Conservation (phyloP, 495 filamentous ascomycete species). For the Neurospora sp. region DNA sequence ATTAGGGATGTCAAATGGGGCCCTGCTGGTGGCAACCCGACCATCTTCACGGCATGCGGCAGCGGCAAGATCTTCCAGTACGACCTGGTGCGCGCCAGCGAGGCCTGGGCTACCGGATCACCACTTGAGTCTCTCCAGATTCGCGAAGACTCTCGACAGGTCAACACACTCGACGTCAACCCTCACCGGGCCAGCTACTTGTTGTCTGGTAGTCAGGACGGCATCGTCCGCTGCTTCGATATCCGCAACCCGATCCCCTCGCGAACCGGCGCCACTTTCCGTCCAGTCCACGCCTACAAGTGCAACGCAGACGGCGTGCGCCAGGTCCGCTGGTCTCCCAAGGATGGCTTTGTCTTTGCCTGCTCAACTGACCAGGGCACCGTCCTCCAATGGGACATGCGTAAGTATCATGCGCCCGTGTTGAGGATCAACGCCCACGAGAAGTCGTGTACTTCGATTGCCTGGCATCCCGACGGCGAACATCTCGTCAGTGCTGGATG, state of each 20-base stretch:
- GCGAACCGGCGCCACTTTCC: conserved; percentile 33
- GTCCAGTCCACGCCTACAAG: conserved; percentile 32
- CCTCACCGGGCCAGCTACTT: conserved; percentile 67
- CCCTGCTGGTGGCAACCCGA: conserved; percentile 32
- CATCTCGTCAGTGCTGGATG: conserved; percentile 76
- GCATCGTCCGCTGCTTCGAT: conserved; percentile 61
- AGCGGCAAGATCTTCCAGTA: conserved; percentile 84
- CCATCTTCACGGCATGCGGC: conserved; percentile 73
- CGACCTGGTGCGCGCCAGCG: conserved; percentile 54
- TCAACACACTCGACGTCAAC: conserved; percentile 86
- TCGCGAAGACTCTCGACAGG: conserved; percentile 76
- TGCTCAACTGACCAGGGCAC: conserved; percentile 80
- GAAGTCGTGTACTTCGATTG: conserved; percentile 67
- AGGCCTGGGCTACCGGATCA: conserved; percentile 21
- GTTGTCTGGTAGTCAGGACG: conserved; percentile 87
- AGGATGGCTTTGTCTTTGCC: conserved; percentile 75
- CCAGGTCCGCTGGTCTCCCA: conserved; percentile 83
- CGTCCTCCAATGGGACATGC: conserved; percentile 49
- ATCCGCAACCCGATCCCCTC: conserved; percentile 29
- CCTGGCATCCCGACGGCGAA: conserved; percentile 94
- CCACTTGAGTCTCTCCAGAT: conserved; percentile 63
- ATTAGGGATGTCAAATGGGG: conserved; percentile 84
- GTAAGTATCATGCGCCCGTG: conserved; percentile 32
- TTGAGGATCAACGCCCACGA: conserved; percentile 75
- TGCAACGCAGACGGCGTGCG: conserved; percentile 66